Evolutionary conservation across 768 basidiomycete species (phyloP).

Genomic region (Mycena pura): DNA sequence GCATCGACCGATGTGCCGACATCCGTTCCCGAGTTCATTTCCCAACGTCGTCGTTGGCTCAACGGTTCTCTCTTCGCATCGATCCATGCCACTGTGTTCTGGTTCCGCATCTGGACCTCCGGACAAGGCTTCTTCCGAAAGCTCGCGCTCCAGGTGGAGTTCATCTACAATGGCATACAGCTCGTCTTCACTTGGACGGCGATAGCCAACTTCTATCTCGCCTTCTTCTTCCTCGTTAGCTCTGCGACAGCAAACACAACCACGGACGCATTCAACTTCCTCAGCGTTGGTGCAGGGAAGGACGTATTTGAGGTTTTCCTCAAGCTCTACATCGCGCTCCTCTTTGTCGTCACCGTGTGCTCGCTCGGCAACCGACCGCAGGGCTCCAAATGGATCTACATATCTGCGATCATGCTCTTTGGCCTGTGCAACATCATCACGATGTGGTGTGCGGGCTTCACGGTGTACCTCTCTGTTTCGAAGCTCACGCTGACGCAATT

Average conservation of each 20-base stretch:
- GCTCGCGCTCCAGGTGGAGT: slow-evolving; percentile 80
- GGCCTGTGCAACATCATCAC: slow-evolving; percentile 81
- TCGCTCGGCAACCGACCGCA: slow-evolving; percentile 93
- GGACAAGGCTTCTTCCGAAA: slow-evolving; percentile 91
- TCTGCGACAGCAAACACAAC: slow-evolving; percentile 68
- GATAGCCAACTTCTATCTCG: slow-evolving; percentile 91
- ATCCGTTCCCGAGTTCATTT: slow-evolving; percentile 91
- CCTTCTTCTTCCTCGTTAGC: slow-evolving; percentile 90
- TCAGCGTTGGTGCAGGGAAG: slow-evolving; percentile 73
- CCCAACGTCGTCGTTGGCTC: slow-evolving; percentile 88
- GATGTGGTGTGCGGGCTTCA: slow-evolving; percentile 90
- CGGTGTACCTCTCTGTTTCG: slow-evolving; percentile 85
- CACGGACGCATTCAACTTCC: slow-evolving; percentile 82
- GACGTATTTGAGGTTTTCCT: slow-evolving; percentile 80
- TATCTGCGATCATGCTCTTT: slow-evolving; percentile 76
- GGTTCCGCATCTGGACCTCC: slow-evolving; percentile 87
- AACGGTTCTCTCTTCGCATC: slow-evolving; percentile 94
- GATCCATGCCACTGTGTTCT: slow-evolving; percentile 90
- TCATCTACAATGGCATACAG: slow-evolving; percentile 89
- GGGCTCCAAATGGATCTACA: slow-evolving; percentile 89
- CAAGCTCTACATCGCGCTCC: slow-evolving; percentile 82
- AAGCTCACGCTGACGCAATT: slow-evolving; percentile 72
- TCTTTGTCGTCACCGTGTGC: slow-evolving; percentile 84
- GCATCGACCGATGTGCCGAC: slow-evolving; percentile 97
- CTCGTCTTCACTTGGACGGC: slow-evolving; percentile 95